Evolutionary conservation across 2,329 filamentous ascomycete species (phyloP).

Genomic region (Xenosphaeropsis pyriputrescens): DNA sequence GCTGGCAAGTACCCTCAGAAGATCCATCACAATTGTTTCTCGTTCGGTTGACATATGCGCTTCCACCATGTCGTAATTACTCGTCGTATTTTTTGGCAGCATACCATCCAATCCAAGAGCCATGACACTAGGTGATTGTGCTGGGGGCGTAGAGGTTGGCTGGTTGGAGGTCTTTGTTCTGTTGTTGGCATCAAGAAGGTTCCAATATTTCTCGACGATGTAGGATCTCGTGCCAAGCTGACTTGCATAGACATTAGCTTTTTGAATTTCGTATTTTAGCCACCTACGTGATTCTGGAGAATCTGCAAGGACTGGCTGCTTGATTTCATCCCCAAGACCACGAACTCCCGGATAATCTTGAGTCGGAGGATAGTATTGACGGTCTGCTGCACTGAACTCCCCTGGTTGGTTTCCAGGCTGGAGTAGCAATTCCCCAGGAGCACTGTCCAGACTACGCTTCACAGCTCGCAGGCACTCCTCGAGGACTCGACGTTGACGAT

Average conservation of each 20-base stretch:
- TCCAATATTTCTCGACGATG: slow-evolving; percentile 76
- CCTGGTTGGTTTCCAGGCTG: slow-evolving; percentile 22
- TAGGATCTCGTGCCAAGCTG: slow-evolving; percentile 72
- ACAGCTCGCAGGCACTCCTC: slow-evolving; percentile 56
- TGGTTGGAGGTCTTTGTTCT: slow-evolving; percentile 20
- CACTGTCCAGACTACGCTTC: slow-evolving; percentile 50
- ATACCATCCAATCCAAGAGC: slow-evolving; percentile 12
- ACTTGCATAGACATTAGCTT: slow-evolving; percentile 76
- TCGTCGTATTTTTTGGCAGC: slow-evolving; percentile 21
- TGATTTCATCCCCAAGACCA: slow-evolving; percentile 3
- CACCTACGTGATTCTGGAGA: slow-evolving; percentile 22
- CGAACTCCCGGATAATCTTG: slow-evolving; percentile 21
- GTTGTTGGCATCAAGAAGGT: slow-evolving; percentile 52
- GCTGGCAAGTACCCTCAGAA: slow-evolving; percentile 58
- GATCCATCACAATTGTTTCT: slow-evolving; percentile 66
- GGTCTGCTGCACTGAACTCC: slow-evolving; percentile 22
- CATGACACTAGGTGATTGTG: slow-evolving; percentile 12
- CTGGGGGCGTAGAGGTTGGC: slow-evolving; percentile 1
- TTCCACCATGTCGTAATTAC: slow-evolving; percentile 23
- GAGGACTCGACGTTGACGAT: slow-evolving; percentile 60
- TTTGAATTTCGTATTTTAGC: slow-evolving; percentile 78
- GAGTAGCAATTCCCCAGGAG: slow-evolving; percentile 56
- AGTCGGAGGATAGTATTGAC: slow-evolving; percentile 35
- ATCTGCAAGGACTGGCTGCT: slow-evolving; percentile 13
- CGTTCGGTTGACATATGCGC: slow-evolving; percentile 56